A percentile compares a stretch with the other conserved stretches of the same genome.
phyloP scores from a whole-genome alignment of 352 stramenopile species.

The Phytophthora capsici region DNA sequence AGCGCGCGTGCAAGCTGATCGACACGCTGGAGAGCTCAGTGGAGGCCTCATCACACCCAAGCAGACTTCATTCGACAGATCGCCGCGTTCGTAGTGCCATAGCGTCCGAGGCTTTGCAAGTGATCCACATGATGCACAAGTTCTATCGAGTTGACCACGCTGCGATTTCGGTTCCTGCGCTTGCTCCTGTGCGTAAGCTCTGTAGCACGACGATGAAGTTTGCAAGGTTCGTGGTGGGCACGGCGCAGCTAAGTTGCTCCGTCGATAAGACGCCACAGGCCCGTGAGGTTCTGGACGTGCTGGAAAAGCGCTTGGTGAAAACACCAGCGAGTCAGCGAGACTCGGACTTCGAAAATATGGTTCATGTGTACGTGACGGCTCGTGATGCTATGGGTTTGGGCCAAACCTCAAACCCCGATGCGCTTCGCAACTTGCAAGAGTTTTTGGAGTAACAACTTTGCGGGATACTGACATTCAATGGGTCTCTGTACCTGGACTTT shows the following conservation, averaged over 20 bases:
- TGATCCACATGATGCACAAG: slow-evolving; percentile 41
- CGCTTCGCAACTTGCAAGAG: neutral
- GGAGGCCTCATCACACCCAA: slow-evolving; percentile 7
- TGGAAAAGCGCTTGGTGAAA: slow-evolving; percentile 38
- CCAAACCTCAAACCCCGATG: neutral
- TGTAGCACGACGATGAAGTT: slow-evolving; percentile 10
- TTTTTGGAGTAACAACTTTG: too few relatives aligned
- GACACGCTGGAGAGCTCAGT: slow-evolving; percentile 3
- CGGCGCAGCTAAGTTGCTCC: slow-evolving; percentile 17
- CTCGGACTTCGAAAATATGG: slow-evolving; percentile 9
- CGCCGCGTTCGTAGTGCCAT: slow-evolving; percentile 5
- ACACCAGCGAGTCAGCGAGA: slow-evolving; percentile 8
- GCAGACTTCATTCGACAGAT: slow-evolving; percentile 18
- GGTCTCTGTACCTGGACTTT: too few relatives aligned
- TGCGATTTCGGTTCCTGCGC: neutral
- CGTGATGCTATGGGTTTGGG: slow-evolving; percentile 21
- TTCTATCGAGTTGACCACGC: slow-evolving; percentile 29
- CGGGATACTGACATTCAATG: too few relatives aligned
- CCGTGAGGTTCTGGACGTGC: slow-evolving; percentile 26
- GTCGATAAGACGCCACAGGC: slow-evolving; percentile 23
- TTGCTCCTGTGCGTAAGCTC: slow-evolving; percentile 19
- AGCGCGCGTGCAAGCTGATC: slow-evolving; percentile 17
- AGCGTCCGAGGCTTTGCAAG: slow-evolving; percentile 1
- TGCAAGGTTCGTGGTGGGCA: slow-evolving; percentile 26
- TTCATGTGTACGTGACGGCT: slow-evolving; percentile 17